A percentile compares a stretch with the other conserved stretches of the same genome.
Evolutionary conservation across 306 rosid species (phyloP).

Genomic region (Sicyos baderoa): DNA sequence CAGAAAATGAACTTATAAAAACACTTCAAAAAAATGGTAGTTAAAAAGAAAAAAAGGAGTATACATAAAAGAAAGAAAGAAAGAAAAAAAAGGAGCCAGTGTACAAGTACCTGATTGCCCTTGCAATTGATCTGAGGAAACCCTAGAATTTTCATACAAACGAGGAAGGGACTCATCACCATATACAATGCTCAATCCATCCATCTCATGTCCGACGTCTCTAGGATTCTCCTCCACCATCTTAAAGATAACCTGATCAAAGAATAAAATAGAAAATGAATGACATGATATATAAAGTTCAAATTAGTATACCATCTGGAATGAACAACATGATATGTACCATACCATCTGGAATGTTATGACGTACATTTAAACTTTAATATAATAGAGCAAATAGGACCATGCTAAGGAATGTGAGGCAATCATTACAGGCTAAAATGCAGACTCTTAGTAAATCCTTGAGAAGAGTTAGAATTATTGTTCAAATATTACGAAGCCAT

Average conservation of each 20-base stretch:
- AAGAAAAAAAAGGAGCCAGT: not conserved
- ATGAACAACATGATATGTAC: constrained; percentile 23
- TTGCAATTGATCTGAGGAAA: constrained; percentile 90
- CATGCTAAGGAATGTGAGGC: too few species aligned
- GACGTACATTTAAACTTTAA: not conserved
- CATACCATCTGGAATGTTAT: constrained; percentile 3
- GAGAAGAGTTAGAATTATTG: not conserved
- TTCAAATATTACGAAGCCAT: not conserved
- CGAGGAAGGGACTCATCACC: constrained; percentile 95
- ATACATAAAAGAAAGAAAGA: not conserved
- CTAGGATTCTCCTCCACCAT: constrained; percentile 99
- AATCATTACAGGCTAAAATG: not conserved
- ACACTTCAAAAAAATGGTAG: constrained; percentile 11
- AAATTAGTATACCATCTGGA: not conserved
- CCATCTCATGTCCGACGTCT: constrained; percentile 98
- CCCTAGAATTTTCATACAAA: constrained; percentile 81
- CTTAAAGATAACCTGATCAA: constrained; percentile 73
- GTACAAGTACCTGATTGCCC: constrained; percentile 59
- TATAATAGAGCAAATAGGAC: not conserved
- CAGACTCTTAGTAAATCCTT: not conserved
- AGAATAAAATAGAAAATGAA: constrained; percentile 22
- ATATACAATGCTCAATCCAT: constrained; percentile 86
- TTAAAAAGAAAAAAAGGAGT: not conserved
- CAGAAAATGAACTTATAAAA: constrained; percentile 22
- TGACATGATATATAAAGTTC: constrained; percentile 16